Conservation (phyloP, 345 rosid genomes). For the Eucalyptus decipiens region DNA sequence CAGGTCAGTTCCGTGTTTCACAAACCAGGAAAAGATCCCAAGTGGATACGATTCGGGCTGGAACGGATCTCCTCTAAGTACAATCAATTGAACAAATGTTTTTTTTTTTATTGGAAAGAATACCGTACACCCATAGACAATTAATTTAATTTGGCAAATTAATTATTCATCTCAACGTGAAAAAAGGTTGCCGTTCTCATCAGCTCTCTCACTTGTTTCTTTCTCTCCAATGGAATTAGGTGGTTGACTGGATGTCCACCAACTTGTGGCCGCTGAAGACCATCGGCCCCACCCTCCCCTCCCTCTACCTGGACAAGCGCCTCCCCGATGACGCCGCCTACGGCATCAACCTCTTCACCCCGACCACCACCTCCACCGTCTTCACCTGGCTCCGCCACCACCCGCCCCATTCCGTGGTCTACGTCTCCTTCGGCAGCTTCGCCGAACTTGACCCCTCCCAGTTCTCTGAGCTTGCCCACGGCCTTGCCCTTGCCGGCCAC, state of each 20-base stretch:
- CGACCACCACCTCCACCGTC: neutral
- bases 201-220: neutral
- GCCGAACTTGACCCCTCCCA: neutral
- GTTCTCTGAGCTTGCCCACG: constrained; percentile 5
- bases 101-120: neutral
- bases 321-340: constrained; percentile 5
- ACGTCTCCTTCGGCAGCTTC: constrained; percentile 22
- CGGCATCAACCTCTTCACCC: constrained; percentile 3
- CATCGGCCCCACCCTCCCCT: constrained; percentile 20
- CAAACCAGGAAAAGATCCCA: neutral
- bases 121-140: neutral
- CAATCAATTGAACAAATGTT: too few relatives aligned
- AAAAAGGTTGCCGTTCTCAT: too few relatives aligned
- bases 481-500: neutral
- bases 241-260: constrained; percentile 3
- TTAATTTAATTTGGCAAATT: neutral
- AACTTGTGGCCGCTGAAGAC: constrained; percentile 7
- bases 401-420: constrained; percentile 10
- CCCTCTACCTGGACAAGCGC: constrained; percentile 14
- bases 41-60: neutral
- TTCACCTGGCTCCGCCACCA: neutral
- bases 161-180: neutral
- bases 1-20: neutral
- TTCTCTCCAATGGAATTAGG: neutral
- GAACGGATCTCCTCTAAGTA: neutral